Base-by-base conservation (phyloP, 768 basidiomycete species). In the Leccinum incarnatum region DNA sequence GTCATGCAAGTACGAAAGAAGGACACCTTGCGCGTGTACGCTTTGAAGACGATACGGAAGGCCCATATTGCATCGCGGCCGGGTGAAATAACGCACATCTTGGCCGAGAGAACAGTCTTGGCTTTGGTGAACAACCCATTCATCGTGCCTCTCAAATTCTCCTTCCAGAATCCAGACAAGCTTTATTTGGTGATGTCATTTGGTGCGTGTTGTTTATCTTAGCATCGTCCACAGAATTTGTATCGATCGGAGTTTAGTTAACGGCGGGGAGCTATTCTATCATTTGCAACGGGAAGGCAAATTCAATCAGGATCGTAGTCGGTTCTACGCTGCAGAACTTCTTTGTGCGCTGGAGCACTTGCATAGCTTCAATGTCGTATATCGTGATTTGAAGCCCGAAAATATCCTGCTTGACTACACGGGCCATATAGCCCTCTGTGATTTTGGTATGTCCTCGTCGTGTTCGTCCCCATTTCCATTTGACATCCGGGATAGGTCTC, bases 1-100 rank as follows among this genome's bases (percentile, higher is more conserved):
- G 95, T 96, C 37, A 98, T 98, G 97, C 96, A 99, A 82, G 96
- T 99, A 45, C 89, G 95, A 55, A 99, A 99, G 78, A 95, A 97
- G 77, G 95, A 99, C 75, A 98, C 97, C 1, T 85, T 93, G 65
- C 93, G 97, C 58, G 91, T 99, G 68, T 99, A 99, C 76, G 96
- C 96, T 2, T 80, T 99, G 67, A 98, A 98, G 79, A 98, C 97
- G 3, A 98, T 98, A 67, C 86, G 95, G 55, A 99, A 99, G 75
- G 96, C 96, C 4, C 93, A 97, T 69, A 98, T 98, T 64, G 97
- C 96, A 5, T 91, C 92, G 34, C 85, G 96, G 1, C 92, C 91
- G 0, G 95, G 95, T 42, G 97, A 98, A 77, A 98, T 99, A 66
- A 98, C 94, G 2, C 97, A 98, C 72, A 98, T 98, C 61, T 81